phyloP scores from a whole-genome alignment of 2,329 filamentous ascomycete genomes.

The Iodosphaeria phyllophila region DNA sequence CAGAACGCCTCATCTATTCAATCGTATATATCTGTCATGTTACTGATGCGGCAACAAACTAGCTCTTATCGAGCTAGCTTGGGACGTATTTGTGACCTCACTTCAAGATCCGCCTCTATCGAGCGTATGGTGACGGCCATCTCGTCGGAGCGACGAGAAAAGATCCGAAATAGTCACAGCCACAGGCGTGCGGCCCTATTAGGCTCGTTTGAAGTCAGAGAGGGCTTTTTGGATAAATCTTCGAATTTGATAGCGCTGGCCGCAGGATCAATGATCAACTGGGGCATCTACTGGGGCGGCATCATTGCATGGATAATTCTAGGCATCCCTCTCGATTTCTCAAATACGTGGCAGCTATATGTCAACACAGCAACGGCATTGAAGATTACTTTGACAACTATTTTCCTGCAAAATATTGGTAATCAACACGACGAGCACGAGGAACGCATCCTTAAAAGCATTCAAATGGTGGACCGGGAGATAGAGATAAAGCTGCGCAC shows the following conservation, averaged over 20 bases:
- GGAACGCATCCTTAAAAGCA: slow-evolving; percentile 12
- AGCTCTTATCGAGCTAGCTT: slow-evolving; percentile 13
- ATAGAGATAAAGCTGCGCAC: slow-evolving; percentile 15
- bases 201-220: slow-evolving; percentile 9
- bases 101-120: slow-evolving; percentile 14
- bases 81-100: slow-evolving; percentile 12
- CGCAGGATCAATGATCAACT: slow-evolving; percentile 13
- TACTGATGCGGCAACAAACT: slow-evolving; percentile 19
- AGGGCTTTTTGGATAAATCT: slow-evolving; percentile 13
- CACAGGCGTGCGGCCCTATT: slow-evolving; percentile 8
- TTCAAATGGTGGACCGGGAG: slow-evolving; percentile 15
- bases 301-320: slow-evolving; percentile 16
- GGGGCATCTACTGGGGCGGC: slow-evolving; percentile 16
- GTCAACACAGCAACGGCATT: slow-evolving; percentile 24
- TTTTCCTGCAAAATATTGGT: slow-evolving; percentile 20
- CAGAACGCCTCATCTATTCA: slow-evolving; percentile 17
- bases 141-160: slow-evolving; percentile 5
- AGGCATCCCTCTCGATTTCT: slow-evolving; percentile 12
- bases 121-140: slow-evolving; percentile 11
- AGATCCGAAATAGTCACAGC: slow-evolving; percentile 5
- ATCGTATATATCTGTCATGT: slow-evolving; percentile 17
- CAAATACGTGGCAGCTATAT: slow-evolving; percentile 19
- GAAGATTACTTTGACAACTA: slow-evolving; percentile 19
- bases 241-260: slow-evolving; percentile 8
- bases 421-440: slow-evolving; percentile 16